These are phyloP conservation scores for Puccinia brachypodii DNA, from an alignment of 1,284 basidiomycete genomes.

Conservation along the genomic window DNA sequence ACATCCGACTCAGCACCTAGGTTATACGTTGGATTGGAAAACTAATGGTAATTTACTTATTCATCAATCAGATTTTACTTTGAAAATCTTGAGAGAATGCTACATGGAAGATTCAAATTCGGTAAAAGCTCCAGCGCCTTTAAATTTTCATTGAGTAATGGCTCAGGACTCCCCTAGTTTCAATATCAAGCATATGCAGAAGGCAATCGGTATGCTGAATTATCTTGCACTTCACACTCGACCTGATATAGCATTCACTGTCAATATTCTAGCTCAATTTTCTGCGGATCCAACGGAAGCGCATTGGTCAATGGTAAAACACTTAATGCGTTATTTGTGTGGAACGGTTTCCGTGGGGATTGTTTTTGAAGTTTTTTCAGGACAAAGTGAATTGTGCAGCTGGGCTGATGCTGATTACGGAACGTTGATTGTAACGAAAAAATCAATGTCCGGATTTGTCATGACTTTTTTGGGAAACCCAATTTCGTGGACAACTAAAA, in stretches of 20 bases:
- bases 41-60: too few relatives aligned
- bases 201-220: conserved; percentile 6
- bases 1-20: too few relatives aligned
- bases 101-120: neutral
- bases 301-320: neutral
- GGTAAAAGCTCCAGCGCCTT: neutral
- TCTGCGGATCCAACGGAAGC: neutral
- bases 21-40: too few relatives aligned
- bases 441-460: neutral
- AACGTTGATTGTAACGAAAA: neutral
- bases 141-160: neutral
- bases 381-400: neutral
- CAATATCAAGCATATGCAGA: neutral
- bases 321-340: neutral
- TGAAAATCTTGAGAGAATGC: neutral
- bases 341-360: neutral
- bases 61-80: too few relatives aligned
- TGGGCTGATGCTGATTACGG: conserved; percentile 35
- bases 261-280: conserved; percentile 3
- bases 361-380: neutral
- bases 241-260: neutral
- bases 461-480: neutral
- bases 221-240: conserved; percentile 12
- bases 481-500: conserved; percentile 6
- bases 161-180: neutral